Conservation (phyloP, 2,329 filamentous ascomycete genomes). For the Septoria linicola region DNA sequence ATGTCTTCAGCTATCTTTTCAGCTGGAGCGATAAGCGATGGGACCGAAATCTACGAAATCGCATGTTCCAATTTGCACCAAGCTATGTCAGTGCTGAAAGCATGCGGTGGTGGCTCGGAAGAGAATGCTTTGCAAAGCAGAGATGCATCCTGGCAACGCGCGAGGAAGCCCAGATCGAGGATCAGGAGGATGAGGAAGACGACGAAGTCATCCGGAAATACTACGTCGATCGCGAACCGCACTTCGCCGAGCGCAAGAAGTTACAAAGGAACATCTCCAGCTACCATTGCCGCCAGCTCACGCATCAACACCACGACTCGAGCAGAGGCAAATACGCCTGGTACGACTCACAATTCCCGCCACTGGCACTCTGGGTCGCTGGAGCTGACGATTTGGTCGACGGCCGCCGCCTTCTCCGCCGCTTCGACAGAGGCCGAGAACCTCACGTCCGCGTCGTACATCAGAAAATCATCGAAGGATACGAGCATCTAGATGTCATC, state of each 20-base stretch:
- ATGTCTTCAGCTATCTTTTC: conserved; percentile 86
- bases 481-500: conserved; percentile 91
- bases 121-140: conserved; percentile 79
- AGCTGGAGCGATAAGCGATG: conserved; percentile 81
- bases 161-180: conserved; percentile 65
- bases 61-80: conserved; percentile 89
- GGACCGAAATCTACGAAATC: conserved; percentile 74
- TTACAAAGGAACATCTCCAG: conserved; percentile 34
- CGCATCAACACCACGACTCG: conserved; percentile 34
- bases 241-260: conserved; percentile 31
- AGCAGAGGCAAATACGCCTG: conserved; percentile 59
- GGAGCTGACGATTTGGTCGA: conserved; percentile 84
- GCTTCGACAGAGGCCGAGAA: conserved; percentile 75
- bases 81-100: conserved; percentile 86
- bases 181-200: conserved; percentile 49
- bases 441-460: conserved; percentile 80
- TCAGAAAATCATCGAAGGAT: conserved; percentile 76
- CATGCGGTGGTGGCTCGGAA: conserved; percentile 94
- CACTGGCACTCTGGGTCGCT: conserved; percentile 84
- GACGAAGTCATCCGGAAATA: conserved; percentile 42
- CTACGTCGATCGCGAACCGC: conserved; percentile 34
- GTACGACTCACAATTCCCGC: conserved; percentile 78
- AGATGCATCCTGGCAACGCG: conserved; percentile 82
- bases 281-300: conserved; percentile 33
- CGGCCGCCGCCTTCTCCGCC: conserved; percentile 68